A percentile compares a stretch with the other conserved stretches of the same genome.
Conservation (phyloP, 768 basidiomycete species). For the Auriscalpium vulgare region DNA sequence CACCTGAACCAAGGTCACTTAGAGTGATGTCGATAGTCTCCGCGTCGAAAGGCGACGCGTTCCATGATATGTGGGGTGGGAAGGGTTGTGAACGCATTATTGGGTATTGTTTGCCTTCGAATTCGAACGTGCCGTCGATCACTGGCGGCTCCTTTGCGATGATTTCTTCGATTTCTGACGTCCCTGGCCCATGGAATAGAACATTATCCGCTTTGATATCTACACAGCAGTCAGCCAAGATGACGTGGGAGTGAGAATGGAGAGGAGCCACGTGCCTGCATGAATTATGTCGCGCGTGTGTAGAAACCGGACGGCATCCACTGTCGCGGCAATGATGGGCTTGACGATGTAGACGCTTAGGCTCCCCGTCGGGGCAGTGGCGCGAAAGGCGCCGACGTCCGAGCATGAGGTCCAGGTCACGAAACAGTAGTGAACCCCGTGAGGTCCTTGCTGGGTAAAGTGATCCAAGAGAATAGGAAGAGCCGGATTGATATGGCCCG, state of each 20-base stretch:
- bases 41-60: neutral
- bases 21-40: neutral
- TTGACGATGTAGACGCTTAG: neutral
- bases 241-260: neutral
- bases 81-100: too few species aligned
- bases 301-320: neutral
- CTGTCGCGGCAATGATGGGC: neutral
- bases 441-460: neutral
- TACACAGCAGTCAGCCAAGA: too few species aligned
- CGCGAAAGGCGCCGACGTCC: neutral
- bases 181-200: too few species aligned
- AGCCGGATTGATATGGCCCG: neutral
- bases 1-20: neutral
- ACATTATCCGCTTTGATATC: too few species aligned
- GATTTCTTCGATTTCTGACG: too few species aligned
- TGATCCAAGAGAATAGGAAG: neutral
- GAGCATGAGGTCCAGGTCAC: neutral
- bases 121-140: too few species aligned
- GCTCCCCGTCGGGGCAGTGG: neutral
- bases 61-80: too few species aligned
- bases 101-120: neutral
- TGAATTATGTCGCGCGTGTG: neutral
- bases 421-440: neutral
- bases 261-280: neutral
- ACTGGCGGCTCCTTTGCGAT: too few species aligned